Percentiles rank a stretch among this genome's conserved stretches.
Conservation (phyloP, 2,329 filamentous ascomycete genomes). For the Fusarium mundagurra region DNA sequence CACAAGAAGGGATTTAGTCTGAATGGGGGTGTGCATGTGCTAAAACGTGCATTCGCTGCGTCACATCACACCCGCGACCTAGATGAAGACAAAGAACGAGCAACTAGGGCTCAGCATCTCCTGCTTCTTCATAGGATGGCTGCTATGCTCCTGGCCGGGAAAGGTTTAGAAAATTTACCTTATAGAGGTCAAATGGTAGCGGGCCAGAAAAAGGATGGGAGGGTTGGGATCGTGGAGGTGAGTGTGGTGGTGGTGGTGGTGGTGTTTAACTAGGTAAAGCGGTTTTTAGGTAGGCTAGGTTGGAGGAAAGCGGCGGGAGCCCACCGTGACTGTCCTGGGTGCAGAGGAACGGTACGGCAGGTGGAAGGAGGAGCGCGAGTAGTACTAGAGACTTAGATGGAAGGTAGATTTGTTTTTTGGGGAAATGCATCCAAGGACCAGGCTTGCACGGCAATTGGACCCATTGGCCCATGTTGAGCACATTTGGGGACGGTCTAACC, state of each 20-base stretch:
- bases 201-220: constrained; percentile 32
- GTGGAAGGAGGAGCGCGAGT: not conserved
- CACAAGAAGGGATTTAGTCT: constrained; percentile 17
- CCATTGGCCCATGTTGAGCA: not conserved
- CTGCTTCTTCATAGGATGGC: constrained; percentile 23
- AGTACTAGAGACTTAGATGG: constrained; percentile 7
- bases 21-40: constrained; percentile 31
- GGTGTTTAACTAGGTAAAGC: constrained; percentile 31
- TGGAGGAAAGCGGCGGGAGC: constrained; percentile 21
- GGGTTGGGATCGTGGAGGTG: constrained; percentile 21
- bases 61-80: constrained; percentile 34
- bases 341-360: constrained; percentile 25
- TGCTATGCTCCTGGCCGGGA: constrained; percentile 19
- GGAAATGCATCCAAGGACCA: constrained; percentile 6
- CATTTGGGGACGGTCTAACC: not conserved
- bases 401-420: constrained; percentile 26
- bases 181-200: constrained; percentile 26
- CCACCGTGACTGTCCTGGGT: constrained; percentile 20
- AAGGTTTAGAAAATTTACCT: constrained; percentile 22
- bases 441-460: constrained; percentile 8
- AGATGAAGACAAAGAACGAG: constrained; percentile 29
- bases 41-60: constrained; percentile 31
- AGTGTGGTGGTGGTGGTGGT: constrained; percentile 21
- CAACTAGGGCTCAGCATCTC: constrained; percentile 10
- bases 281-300: constrained; percentile 22